Percentiles rank a stretch among this genome's conserved stretches.
phyloP scores from a whole-genome alignment of 192 early-diverging fungal species.

The Coemansia sp. region DNA sequence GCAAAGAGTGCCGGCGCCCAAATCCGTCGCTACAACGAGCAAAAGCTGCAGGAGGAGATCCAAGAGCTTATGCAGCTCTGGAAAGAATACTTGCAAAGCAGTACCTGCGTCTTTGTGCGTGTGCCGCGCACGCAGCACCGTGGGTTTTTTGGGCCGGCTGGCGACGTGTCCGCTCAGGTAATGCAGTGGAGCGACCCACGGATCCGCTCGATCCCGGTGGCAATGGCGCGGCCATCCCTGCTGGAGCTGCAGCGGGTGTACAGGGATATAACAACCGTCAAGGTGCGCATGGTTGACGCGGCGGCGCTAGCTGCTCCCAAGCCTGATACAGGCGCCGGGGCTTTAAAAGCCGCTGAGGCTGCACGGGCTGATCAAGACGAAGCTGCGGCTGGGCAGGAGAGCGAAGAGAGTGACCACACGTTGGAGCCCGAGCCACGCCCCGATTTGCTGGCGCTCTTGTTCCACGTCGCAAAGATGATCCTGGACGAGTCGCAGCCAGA shows the following conservation, averaged over 20 bases:
- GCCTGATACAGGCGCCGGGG: background rate
- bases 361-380: background rate
- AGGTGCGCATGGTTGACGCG: conserved; percentile 8
- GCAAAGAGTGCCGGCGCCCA: conserved; percentile 82
- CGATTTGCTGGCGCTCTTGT: conserved; percentile 33
- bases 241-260: conserved; percentile 42
- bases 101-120: conserved; percentile 74
- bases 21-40: conserved; percentile 88
- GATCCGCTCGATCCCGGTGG: conserved; percentile 71
- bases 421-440: conserved; percentile 37
- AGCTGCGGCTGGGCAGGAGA: background rate
- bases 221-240: conserved; percentile 67
- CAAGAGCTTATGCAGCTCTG: conserved; percentile 67
- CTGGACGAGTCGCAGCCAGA: conserved; percentile 20
- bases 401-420: conserved; percentile 26
- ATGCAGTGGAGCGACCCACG: conserved; percentile 48
- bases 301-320: background rate
- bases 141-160: conserved; percentile 14
- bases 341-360: background rate
- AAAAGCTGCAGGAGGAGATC: conserved; percentile 75
- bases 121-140: conserved; percentile 29
- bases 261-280: conserved; percentile 19
- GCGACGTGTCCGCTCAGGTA: background rate
- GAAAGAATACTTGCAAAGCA: conserved; percentile 58
- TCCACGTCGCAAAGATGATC: conserved; percentile 31